A percentile compares a stretch with the other conserved stretches of the same genome.
Evolutionary conservation across 257 asterid genomes (phyloP).

Genomic region (Solanum peruvianum): DNA sequence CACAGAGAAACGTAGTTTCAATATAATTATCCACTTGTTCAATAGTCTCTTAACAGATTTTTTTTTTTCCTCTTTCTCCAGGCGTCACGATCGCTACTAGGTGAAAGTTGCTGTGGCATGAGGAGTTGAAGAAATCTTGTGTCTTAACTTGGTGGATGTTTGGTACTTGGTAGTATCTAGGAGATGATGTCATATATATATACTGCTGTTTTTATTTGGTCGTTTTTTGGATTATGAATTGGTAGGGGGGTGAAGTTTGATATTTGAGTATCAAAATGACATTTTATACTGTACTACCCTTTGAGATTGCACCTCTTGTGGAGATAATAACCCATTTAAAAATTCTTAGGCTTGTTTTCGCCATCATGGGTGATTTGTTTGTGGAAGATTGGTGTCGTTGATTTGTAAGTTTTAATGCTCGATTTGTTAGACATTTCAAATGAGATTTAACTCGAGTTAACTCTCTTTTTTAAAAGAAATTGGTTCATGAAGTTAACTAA

Average conservation of each 20-base stretch:
- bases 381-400: not conserved
- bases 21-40: not conserved
- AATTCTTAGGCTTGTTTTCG: not conserved
- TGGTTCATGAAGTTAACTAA: not conserved
- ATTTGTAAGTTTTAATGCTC: not conserved
- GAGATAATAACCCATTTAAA: not conserved
- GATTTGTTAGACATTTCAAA: not conserved
- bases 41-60: not conserved
- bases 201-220: not conserved
- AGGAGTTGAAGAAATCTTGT: slow-evolving; percentile 6
- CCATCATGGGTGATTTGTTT: not conserved
- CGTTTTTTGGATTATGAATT: not conserved
- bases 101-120: not conserved
- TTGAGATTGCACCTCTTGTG: not conserved
- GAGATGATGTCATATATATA: not conserved
- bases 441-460: not conserved
- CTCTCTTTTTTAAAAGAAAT: not conserved
- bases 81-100: slow-evolving; percentile 56
- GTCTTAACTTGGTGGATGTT: not conserved
- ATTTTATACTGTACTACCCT: not conserved
- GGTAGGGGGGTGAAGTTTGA: not conserved
- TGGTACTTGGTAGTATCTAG: slow-evolving; percentile 3
- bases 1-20: too few relatives aligned
- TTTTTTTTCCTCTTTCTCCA: slow-evolving; percentile 1
- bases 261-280: not conserved